phyloP scores from a whole-genome alignment of 306 rosid genomes.

The Datisca glomerata region DNA sequence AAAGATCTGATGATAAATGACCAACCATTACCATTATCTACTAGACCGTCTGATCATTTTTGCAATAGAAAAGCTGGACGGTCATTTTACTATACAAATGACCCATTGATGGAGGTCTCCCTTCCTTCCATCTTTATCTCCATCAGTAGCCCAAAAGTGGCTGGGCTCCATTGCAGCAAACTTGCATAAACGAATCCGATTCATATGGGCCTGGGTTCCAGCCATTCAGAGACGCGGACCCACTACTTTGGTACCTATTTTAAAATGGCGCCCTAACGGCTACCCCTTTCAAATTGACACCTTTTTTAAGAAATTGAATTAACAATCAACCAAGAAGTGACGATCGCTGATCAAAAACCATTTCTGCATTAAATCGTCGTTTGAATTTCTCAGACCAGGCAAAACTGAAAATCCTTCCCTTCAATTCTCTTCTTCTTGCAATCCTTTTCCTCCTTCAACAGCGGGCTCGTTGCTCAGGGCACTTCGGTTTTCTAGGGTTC shows the following conservation, averaged over 20 bases:
- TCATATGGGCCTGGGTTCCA: too few relatives aligned
- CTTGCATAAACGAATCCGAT: too few relatives aligned
- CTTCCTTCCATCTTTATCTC: too few relatives aligned
- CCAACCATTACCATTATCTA: too few relatives aligned
- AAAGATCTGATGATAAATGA: too few relatives aligned
- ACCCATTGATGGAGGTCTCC: too few relatives aligned
- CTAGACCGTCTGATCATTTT: too few relatives aligned
- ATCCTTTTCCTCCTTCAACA: neutral
- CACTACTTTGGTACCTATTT: neutral
- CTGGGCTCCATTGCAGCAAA: too few relatives aligned
- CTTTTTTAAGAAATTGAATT: neutral
- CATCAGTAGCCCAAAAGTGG: too few relatives aligned
- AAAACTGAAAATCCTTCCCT: neutral
- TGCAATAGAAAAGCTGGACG: too few relatives aligned
- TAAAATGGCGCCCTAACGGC: slow-evolving; percentile 43
- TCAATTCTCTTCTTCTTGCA: neutral
- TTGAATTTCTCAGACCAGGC: slow-evolving; percentile 1
- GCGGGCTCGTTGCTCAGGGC: neutral
- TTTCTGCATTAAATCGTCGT: slow-evolving; percentile 1
- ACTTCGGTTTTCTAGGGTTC: slow-evolving; percentile 5
- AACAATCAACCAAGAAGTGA: neutral
- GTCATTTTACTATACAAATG: too few relatives aligned
- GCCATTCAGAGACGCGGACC: too few relatives aligned
- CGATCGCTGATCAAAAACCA: neutral
- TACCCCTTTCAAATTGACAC: slow-evolving; percentile 31